A percentile compares a stretch with the other conserved stretches of the same genome.
Conservation (phyloP, 352 stramenopile genomes). For the Globisporangium recalcitrans region DNA sequence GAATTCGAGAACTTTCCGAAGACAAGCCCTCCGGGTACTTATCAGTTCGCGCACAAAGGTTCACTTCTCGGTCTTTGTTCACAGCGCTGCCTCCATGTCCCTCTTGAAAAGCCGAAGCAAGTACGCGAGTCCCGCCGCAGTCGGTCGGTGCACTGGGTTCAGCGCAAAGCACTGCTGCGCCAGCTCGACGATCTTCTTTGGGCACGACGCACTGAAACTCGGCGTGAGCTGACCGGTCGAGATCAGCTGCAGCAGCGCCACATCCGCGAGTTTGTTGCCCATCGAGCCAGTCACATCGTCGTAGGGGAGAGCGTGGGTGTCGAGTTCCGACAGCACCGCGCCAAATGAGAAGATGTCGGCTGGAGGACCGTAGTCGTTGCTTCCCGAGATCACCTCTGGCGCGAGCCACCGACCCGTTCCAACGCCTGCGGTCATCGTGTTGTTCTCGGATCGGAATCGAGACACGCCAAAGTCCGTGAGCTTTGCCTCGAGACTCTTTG, state of each 20-base stretch:
- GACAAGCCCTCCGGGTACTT: too few relatives aligned
- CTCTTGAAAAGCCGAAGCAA: neutral
- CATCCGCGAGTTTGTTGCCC: constrained; percentile 22
- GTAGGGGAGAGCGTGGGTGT: constrained; percentile 39
- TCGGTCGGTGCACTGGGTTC: neutral
- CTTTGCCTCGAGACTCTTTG: constrained; percentile 28
- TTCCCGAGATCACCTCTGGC: constrained; percentile 34
- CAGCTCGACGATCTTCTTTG: neutral
- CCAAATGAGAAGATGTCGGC: constrained; percentile 39
- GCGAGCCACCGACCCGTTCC: constrained; percentile 27
- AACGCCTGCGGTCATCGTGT: constrained; percentile 41
- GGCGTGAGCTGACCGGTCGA: constrained; percentile 22
- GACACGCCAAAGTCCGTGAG: constrained; percentile 55
- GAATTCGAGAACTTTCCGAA: too few relatives aligned
- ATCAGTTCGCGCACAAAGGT: too few relatives aligned
- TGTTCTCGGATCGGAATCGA: constrained; percentile 30
- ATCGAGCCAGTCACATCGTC: constrained; percentile 21
- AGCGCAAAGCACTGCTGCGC: neutral
- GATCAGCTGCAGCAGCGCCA: constrained; percentile 36
- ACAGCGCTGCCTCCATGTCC: neutral
- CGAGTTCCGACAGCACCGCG: constrained; percentile 37
- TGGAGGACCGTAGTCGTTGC: constrained; percentile 20
- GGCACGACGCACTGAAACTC: constrained; percentile 19
- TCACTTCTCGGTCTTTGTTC: neutral
- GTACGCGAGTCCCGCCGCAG: neutral